Evolutionary conservation across 139 green algal species (phyloP).

Genomic region (Chlamydomonas incerta): DNA sequence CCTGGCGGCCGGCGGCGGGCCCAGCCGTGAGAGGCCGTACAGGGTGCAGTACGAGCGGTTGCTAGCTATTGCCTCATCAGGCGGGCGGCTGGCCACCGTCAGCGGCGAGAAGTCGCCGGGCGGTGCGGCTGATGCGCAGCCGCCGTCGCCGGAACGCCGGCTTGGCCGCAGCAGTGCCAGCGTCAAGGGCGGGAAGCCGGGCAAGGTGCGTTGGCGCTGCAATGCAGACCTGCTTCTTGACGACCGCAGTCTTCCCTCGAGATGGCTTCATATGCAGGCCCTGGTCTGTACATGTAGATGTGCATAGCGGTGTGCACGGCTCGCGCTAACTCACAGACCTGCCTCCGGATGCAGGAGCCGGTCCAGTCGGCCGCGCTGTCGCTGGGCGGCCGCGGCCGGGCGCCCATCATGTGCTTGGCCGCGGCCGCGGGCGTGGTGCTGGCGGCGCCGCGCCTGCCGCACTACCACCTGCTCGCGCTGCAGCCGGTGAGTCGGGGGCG

Average conservation of each 20-base stretch:
- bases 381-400: neutral
- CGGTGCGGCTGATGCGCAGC: no score
- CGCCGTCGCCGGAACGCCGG: neutral
- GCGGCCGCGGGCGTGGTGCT: slow-evolving; percentile 11
- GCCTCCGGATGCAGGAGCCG: no score
- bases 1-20: neutral
- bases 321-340: no score
- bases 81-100: neutral
- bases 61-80: neutral
- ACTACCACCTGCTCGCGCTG: neutral
- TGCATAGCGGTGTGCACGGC: no score
- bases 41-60: slow-evolving; percentile 25
- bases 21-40: neutral
- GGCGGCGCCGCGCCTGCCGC: neutral
- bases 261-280: no score
- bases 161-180: neutral
- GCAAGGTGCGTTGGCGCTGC: neutral
- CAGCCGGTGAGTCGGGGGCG: no score
- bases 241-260: no score
- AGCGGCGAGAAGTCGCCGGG: neutral
- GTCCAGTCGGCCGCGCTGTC: neutral
- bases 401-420: slow-evolving; percentile 5
- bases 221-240: no score
- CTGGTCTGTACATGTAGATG: no score
- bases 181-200: neutral